Evolutionary conservation across 129 eudicot species (phyloP), one percentile per base, ranked within the genome.

Genomic region (Cynara cardunculus): DNA sequence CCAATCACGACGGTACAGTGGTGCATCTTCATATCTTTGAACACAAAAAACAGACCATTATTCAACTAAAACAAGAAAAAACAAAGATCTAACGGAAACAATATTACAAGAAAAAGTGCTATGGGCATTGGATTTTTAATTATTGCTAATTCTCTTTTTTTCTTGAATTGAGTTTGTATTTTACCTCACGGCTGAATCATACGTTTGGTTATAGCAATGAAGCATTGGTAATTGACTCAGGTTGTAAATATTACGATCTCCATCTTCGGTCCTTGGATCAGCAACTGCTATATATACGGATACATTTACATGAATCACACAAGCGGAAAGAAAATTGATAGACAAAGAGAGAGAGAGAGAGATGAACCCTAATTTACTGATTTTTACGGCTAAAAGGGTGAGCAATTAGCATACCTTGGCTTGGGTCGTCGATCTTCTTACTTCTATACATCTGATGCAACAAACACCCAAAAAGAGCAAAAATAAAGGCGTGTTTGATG

Each of bases 161-260:
- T 28, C 25, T 75, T 25, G 59, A n/a, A 34, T 66, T 28, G 2
- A 73, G 49, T 37, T 27, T 24, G 19, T 37, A 72, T 64, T 24
- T 11, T 91, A 91, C 93, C 91, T 89, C 19, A 85, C 75, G 34
- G 77, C 73, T 27, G 86, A 78, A 75, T 80, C 82, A 7, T 65
- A 79, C 64, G 86, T 79, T 80, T 81, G 94, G 79, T 85, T 89
- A 73, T 86, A 88, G 88, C 91, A 86, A 84, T 88, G 91, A 74
- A 91, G 91, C 91, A 89, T 87, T 34, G 94, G 94, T 16, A 91
- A 89, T 80, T 89, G 97, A 80, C 97, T 93, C 25, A 89, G 86
- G 74, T 91, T 89, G 87, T 77, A 93, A 67, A 93, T 87, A 69
- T 91, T 86, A 31, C 84, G 90, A 82, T 93, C 94, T 72, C 88